Evolutionary conservation across 148 eudicot genomes (phyloP), one percentile per base, ranked within the genome.

Genomic region (Nepenthes mirabilis): DNA sequence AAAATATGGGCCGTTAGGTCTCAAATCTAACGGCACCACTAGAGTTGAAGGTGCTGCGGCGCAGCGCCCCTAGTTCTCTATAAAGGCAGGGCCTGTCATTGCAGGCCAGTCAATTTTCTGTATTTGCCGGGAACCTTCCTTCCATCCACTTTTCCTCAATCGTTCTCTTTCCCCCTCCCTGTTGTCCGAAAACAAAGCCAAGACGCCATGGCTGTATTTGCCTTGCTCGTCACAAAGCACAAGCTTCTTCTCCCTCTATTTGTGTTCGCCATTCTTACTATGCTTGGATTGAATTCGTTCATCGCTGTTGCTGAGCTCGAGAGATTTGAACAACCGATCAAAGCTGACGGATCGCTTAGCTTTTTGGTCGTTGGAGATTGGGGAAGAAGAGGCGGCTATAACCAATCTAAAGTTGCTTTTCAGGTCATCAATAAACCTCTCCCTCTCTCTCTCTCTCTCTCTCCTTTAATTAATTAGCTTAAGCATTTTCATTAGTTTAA

Each of bases 341-440:
- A 77, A 65, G 45, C 72, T n/a, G 84, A 79, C 74, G 83, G 79
- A 13, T 79, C 81, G 10, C 76, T 88, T 0, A 79, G 77, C 33
- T 79, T 83, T 8, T 61, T 88, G 61, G 90, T 85, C 2, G 58
- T 88, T 12, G 96, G 96, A 36, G 96, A 89, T 68, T 89, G 96
- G 96, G 96, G 96, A 48, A 68, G 96, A 50, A 72, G 65, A 60
- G 96, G 96, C 43, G 61, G 33, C 14, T 75, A 59, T 61, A 89
- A 89, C 60, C 96, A 89, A 68, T 75, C 96, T 59, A 62, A 62
- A 43, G 87, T 89, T 59, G 93, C 90, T 34, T 12, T 55, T 63
- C 89, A 88, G 93, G 96, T 86, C 45, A 40, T 40, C 45, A 3
- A n/a, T n/a, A n/a, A n/a, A n/a, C n/a, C n/a, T 47, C 1, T 43